phyloP scores from a whole-genome alignment of 192 early-diverging fungal species.

The Coemansia sp. region DNA sequence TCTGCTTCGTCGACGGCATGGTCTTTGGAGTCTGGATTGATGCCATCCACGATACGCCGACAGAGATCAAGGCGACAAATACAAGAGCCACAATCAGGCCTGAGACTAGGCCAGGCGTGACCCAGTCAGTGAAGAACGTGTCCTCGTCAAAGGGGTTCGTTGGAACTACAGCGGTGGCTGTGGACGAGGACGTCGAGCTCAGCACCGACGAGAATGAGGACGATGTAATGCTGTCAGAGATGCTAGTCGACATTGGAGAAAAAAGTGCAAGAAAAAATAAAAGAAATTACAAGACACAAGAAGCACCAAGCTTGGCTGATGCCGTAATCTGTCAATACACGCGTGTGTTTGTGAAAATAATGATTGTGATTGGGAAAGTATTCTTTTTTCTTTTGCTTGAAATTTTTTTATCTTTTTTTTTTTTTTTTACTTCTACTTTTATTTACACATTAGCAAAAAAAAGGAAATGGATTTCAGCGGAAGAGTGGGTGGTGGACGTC shows the following conservation, averaged over 20 bases:
- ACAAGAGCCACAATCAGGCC: conserved; percentile 40
- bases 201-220: conserved; percentile 9
- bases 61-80: conserved; percentile 41
- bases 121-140: conserved; percentile 57
- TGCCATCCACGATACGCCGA: conserved; percentile 52
- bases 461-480: conserved; percentile 27
- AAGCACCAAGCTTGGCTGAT: too few relatives aligned
- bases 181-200: conserved; percentile 9
- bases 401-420: conserved; percentile 3
- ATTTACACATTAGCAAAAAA: too few relatives aligned
- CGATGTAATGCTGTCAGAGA: conserved; percentile 15
- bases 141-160: conserved; percentile 43
- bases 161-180: conserved; percentile 15
- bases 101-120: conserved; percentile 55
- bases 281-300: not conserved
- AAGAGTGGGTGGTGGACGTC: conserved; percentile 41
- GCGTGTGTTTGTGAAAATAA: not conserved
- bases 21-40: conserved; percentile 55
- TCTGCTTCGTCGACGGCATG: conserved; percentile 53
- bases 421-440: conserved; percentile 8
- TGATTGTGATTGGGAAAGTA: not conserved
- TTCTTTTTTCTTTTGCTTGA: not conserved
- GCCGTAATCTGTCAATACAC: too few relatives aligned
- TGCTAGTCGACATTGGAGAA: conserved; percentile 17
- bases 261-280: not conserved